Evolutionary conservation across 768 basidiomycete species (phyloP), one percentile per base, ranked within the genome.

Genomic region (Pisolithus tinctorius): DNA sequence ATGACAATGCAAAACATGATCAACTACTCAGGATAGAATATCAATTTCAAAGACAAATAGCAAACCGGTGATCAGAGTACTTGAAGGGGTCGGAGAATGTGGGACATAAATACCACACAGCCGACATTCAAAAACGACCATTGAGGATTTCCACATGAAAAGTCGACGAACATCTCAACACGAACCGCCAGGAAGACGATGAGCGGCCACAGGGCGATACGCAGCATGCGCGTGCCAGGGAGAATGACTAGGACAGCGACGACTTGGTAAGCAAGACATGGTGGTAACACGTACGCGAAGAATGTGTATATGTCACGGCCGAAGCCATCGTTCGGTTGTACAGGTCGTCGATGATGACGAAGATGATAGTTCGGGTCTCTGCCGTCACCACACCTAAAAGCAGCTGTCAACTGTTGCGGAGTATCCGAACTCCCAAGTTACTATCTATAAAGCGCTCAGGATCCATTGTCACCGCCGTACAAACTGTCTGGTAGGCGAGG

Each of bases 221-320:
- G 76, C 41, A 75, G 59, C 6, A 57, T 46, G 26, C 69, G 69
- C 0, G 80, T 81, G 14, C 68, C 60, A 0, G 78, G 77, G 3
- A 71, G 60, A 25, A 77, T 62, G 6, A 78, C 75, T 48, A 83
- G 71, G 36, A 76, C 60, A 13, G 81, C 80, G n/a, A 73, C 71
- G 13, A 61, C 55, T 63, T 77, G 76, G 61, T 79, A 81, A 51
- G 69, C 68, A 8, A 76, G 43, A 1, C 77, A 20, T 9, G 73
- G 66, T 5, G 76, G 77, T 17, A 76, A 51, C 40, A 78, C 47
- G 50, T 72, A 65, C 20, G 61, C 66, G 39, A 63, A 42, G 54
- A 77, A 69, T 0, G 66, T 63, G 16, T 63, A 34, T 30, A 55
- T 26, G 4, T 67, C 69, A 14, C 13, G 13, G 34, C 34, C 34